Conservation (phyloP, 805 yeast genomes). For the Suhomyces sp. region DNA sequence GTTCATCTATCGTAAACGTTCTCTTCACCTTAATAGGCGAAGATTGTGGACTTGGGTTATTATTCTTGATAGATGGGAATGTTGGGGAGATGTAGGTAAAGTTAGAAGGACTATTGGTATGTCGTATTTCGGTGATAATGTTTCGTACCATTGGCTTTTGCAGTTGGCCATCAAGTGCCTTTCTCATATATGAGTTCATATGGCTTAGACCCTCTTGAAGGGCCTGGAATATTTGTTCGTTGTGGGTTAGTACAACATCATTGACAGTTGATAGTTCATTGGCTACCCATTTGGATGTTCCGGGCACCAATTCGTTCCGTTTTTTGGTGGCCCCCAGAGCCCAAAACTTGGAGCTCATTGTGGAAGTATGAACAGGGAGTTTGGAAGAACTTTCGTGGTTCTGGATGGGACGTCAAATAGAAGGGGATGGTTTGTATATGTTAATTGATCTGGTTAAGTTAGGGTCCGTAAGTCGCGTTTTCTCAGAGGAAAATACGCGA, state of each 20-base stretch:
- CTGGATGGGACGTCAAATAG: no score
- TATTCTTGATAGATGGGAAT: neutral
- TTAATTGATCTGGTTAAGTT: no score
- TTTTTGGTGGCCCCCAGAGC: constrained; percentile 33
- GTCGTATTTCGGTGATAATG: neutral
- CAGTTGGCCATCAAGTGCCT: constrained; percentile 21
- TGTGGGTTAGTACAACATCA: constrained; percentile 34
- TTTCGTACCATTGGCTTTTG: constrained; percentile 1
- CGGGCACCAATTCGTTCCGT: constrained; percentile 40
- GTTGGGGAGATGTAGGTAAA: constrained; percentile 7
- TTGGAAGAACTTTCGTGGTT: no score
- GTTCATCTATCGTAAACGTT: neutral
- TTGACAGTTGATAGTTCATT: constrained; percentile 42
- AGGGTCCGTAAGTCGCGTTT: no score
- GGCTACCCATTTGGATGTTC: constrained; percentile 53
- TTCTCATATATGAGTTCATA: constrained; percentile 43
- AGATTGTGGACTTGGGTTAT: neutral
- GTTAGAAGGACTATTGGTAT: constrained; percentile 5
- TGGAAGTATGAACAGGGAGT: no score
- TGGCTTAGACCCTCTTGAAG: constrained; percentile 40
- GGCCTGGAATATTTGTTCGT: constrained; percentile 40
- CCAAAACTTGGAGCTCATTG: constrained; percentile 26
- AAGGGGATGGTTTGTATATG: no score
- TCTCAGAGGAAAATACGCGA: no score
- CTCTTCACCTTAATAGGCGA: constrained; percentile 4